Base-by-base conservation (phyloP, 2,329 filamentous ascomycete genomes). In the Xylaria multiplex region DNA sequence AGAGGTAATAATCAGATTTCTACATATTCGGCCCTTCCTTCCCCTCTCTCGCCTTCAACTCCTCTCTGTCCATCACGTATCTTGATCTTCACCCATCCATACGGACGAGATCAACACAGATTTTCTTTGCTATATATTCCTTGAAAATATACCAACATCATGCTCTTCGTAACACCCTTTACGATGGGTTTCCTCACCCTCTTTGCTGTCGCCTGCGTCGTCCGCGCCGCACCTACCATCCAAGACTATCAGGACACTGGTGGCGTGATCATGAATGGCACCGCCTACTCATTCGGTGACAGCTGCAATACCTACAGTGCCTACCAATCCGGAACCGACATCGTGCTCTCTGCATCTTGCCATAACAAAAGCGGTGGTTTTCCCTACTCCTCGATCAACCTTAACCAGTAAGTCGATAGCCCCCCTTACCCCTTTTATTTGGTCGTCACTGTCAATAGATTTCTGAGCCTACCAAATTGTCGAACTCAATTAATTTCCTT, bases 321-420 rank as follows among this genome's bases (percentile, higher is more conserved):
- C 11, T 13, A 56, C 27, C 54, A 66, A 35, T 3, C 27, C 42
- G 27, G n/a, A 13, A 30, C 27, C 6, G 52, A 59, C 32, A 55
- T 40, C 32, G 59, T 19, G 32, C 59, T 66, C 35, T 22, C 27
- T 19, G 64, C 40, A 1, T 55, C 16, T 50, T 66, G 64, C 24
- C 53, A 19, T 3, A 24, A 55, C 50, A 43, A 40, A 0, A 22
- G n/a, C 8, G 43, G 53, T 22, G 37, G 19, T 7, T 32, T 35
- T 48, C 60, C 53, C n/a, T 59, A 59, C 42, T 59, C 64, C 5
- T 40, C 46, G 19, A 37, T 66, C 49, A 64, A 64, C n/a, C 60
- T 66, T 42, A 61, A 67, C 52, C 57, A 60, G 57, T 65, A 62
- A 32, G 55, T 65, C n/a, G n/a, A n/a, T n/a, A n/a, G n/a, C n/a